phyloP scores from a whole-genome alignment of 805 yeast genomes.

The Saccharomycopsis sp. region DNA sequence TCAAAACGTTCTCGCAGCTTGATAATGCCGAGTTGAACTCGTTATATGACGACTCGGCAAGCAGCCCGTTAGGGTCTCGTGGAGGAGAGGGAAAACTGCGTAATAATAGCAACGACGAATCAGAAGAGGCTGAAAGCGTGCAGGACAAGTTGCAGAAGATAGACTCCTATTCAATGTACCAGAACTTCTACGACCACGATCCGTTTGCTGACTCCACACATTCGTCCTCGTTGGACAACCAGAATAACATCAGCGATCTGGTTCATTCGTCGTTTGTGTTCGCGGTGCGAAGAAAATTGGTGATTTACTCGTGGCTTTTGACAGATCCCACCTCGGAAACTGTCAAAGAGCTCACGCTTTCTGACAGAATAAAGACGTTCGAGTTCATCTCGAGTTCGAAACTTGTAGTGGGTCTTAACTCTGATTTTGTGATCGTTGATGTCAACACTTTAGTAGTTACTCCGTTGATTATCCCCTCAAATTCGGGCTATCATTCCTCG shows the following conservation, averaged over 20 bases:
- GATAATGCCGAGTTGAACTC: constrained; percentile 4
- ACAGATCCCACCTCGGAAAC: not conserved
- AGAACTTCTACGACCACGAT: constrained; percentile 16
- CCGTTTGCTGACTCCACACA: constrained; percentile 7
- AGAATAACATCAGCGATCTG: constrained; percentile 1
- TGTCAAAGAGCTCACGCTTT: constrained; percentile 2
- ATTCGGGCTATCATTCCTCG: not conserved
- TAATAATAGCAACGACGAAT: not conserved
- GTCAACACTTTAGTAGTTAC: constrained; percentile 3
- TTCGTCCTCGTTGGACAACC: not conserved
- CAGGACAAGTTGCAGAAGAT: constrained; percentile 12
- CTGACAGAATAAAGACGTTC: constrained; percentile 14
- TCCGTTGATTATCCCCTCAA: constrained; percentile 7
- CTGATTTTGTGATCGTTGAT: constrained; percentile 16
- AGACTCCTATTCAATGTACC: constrained; percentile 17
- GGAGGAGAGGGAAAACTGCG: too few species aligned
- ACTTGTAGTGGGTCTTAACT: constrained; percentile 9
- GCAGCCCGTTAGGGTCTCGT: not conserved
- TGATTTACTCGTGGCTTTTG: constrained; percentile 8
- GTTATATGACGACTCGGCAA: constrained; percentile 6
- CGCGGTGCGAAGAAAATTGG: constrained; percentile 12
- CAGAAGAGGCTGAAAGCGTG: constrained; percentile 2
- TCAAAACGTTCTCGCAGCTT: constrained; percentile 10
- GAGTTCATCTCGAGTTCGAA: constrained; percentile 14
- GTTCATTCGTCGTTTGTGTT: constrained; percentile 13